Conservation (phyloP, 78 protist species). For the Emiliania huxleyi region DNA sequence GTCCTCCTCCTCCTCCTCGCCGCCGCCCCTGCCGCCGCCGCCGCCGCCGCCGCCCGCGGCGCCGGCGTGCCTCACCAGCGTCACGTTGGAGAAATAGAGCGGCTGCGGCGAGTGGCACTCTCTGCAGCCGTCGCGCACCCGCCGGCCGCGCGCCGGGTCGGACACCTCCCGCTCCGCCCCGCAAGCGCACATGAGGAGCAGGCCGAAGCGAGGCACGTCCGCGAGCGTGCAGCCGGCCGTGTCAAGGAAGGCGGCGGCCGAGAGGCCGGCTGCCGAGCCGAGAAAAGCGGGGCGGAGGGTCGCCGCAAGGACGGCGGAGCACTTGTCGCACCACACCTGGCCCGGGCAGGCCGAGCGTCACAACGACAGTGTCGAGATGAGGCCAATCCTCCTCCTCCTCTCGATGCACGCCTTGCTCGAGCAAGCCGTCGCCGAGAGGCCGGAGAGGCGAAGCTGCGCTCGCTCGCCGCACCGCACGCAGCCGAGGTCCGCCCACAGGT, state of each 20-base stretch:
- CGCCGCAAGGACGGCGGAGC: not conserved
- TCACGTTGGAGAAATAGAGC: not conserved
- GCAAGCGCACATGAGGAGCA: not conserved
- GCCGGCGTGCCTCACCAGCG: not conserved
- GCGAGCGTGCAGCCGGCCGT: not conserved
- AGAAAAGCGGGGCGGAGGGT: not conserved
- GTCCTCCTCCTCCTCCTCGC: not conserved
- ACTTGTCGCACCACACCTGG: constrained; percentile 1
- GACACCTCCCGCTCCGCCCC: not conserved
- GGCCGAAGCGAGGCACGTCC: not conserved
- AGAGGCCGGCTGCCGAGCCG: not conserved
- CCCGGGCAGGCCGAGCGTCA: too few relatives aligned
- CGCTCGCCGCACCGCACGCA: not conserved
- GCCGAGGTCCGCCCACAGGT: not conserved
- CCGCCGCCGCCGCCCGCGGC: not conserved
- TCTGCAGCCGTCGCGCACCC: not conserved
- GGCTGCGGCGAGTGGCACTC: not conserved
- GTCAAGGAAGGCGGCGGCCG: not conserved
- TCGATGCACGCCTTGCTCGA: not conserved
- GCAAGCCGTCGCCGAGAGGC: not conserved
- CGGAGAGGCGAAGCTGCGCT: not conserved
- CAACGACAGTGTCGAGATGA: too few relatives aligned
- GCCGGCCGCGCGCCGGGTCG: not conserved
- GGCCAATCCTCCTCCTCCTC: too few relatives aligned
- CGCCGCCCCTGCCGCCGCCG: too few relatives aligned